Base-by-base conservation (phyloP, 2,329 filamentous ascomycete genomes). In the Clathrospora elynae region DNA sequence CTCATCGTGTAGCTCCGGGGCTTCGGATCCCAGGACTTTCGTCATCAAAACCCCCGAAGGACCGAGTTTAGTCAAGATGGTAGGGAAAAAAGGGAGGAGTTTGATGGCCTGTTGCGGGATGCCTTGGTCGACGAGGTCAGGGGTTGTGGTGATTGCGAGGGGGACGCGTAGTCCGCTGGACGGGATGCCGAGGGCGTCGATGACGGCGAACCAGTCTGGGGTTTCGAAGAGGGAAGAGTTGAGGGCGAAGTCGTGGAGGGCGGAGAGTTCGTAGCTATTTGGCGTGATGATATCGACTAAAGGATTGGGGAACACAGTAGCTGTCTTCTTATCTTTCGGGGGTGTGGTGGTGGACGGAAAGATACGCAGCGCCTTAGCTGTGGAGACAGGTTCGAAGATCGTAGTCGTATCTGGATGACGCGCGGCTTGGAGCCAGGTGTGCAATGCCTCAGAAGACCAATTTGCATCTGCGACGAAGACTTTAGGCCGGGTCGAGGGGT, bases 381-480 rank as follows among this genome's bases (percentile, higher is more conserved):
- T 83, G 1, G 89, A 95, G 5, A 97, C 93, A 1, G 93, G 92
- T 70, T 97, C 93, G 62, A 92, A 95, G 9, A 87, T 87, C 5
- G 91, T 78, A 13, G 56, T 61, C 13, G 53, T 57, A 1, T 46
- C 34, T 6, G 51, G 12, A n/a, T 49, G 46, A n/a, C 76, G 78
- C 11, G 81, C 78, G 4, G 29, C 78, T 84, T 25, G 82, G 26
- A 91, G 73, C 83, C 90, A 92, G 35, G 78, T 75, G 25, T 79
- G 75, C 2, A 96, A 80, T 13, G 85, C 81, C 2, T 72, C 64
- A 3, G 83, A 73, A 17, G 80, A 78, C 90, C 92, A 96, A 68
- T 97, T 97, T 11, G 82, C 90, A 64, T 99, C 93, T 6, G 95
- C 78, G 5, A 95, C 84, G 18, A 93, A 76, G 83, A 88, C 93